Evolutionary conservation across 75 land plant species (phyloP).

Genomic region (Cunninghamia lanceolata): DNA sequence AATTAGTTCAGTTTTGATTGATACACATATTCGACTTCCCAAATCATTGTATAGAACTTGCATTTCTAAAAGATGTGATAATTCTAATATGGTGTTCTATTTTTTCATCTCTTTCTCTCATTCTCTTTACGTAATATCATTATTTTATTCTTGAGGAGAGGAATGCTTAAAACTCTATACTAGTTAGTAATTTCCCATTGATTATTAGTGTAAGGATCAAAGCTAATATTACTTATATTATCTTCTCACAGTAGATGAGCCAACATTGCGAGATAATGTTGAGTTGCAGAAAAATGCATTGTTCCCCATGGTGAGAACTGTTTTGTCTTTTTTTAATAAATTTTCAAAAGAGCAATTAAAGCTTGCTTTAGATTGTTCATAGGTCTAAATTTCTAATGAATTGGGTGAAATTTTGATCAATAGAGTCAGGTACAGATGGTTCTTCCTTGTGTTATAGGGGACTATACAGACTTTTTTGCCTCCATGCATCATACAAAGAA

Average conservation of each 20-base stretch:
- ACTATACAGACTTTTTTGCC: conserved; percentile 94
- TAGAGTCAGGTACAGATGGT: conserved; percentile 84
- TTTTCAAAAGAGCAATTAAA: not conserved
- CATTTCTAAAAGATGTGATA: not conserved
- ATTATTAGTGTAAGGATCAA: not conserved
- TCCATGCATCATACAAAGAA: conserved; percentile 91
- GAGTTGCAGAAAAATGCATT: conserved; percentile 66
- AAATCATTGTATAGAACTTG: not conserved
- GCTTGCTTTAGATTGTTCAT: not conserved
- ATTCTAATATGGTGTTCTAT: not conserved
- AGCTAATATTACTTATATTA: not conserved
- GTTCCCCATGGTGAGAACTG: conserved; percentile 60
- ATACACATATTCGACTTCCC: not conserved
- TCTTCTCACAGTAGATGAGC: conserved; percentile 62
- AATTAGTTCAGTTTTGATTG: not conserved
- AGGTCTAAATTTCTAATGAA: not conserved
- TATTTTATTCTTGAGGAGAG: not conserved
- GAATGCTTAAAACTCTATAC: not conserved
- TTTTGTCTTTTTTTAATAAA: not conserved
- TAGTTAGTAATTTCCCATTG: not conserved
- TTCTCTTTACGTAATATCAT: not conserved
- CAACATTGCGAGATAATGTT: conserved; percentile 73
- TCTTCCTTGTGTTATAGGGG: conserved; percentile 80
- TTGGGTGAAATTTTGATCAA: not conserved
- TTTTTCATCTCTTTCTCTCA: not conserved